Conservation (phyloP, 1,284 basidiomycete species). For the Porogramme epimiltina region DNA sequence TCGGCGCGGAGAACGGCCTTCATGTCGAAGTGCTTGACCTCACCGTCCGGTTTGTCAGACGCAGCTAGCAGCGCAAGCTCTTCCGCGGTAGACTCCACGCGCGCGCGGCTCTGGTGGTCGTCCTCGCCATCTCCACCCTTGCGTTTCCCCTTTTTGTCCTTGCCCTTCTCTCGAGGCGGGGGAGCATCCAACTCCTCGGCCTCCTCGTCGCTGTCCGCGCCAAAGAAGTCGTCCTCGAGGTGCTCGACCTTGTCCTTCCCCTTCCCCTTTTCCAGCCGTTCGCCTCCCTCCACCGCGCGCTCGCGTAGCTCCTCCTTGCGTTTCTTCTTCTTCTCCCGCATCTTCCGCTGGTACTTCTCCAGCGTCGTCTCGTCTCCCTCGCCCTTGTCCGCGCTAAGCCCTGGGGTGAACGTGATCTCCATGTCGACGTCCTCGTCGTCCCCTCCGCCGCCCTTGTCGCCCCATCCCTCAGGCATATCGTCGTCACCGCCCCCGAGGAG, state of each 20-base stretch:
- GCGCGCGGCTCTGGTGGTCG: constrained; percentile 12
- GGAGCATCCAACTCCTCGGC: constrained; percentile 24
- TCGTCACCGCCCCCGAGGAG: constrained; percentile 69
- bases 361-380: constrained; percentile 83
- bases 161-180: constrained; percentile 11
- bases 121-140: constrained; percentile 12
- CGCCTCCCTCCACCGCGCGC: constrained; percentile 54
- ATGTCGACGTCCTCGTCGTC: constrained; percentile 69
- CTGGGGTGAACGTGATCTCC: constrained; percentile 94
- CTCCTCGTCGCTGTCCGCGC: constrained; percentile 44
- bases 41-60: constrained; percentile 54
- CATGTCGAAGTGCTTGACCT: constrained; percentile 87
- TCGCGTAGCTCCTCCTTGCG: constrained; percentile 70
- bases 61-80: constrained; percentile 69
- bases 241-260: constrained; percentile 21
- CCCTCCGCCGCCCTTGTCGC: constrained; percentile 41
- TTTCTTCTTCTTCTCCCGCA: constrained; percentile 82
- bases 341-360: constrained; percentile 83
- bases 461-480: constrained; percentile 83
- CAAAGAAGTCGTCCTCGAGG: constrained; percentile 74
- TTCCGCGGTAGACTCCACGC: constrained; percentile 47
- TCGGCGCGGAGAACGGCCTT: constrained; percentile 89
- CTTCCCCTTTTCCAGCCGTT: constrained; percentile 31
- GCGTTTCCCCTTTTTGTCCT: constrained; percentile 24
- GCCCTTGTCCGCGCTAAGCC: constrained; percentile 59